Evolutionary conservation across 2,329 filamentous ascomycete species (phyloP).

Genomic region (Sporothrix variecibatus): DNA sequence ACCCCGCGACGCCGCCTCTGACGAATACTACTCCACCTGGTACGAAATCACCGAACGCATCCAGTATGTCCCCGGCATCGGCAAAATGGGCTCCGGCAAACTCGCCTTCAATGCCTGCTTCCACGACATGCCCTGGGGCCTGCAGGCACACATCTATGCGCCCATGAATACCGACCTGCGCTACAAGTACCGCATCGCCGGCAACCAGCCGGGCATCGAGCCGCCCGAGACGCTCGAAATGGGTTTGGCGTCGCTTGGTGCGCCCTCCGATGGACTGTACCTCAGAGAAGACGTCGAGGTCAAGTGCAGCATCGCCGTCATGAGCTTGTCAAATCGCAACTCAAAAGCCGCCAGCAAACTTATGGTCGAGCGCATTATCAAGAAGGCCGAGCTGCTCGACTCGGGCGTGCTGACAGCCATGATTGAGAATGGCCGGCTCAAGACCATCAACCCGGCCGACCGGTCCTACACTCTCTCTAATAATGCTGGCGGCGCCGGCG

Average conservation of each 20-base stretch:
- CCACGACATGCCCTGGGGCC: slow-evolving; percentile 70
- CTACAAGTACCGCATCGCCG: slow-evolving; percentile 67
- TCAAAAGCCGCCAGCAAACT: slow-evolving; percentile 67
- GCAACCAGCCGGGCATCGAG: slow-evolving; percentile 68
- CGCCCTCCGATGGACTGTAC: slow-evolving; percentile 66
- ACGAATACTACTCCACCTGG: slow-evolving; percentile 74
- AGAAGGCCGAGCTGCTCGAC: slow-evolving; percentile 70
- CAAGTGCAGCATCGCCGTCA: slow-evolving; percentile 66
- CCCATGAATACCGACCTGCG: slow-evolving; percentile 67
- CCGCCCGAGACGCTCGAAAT: slow-evolving; percentile 63
- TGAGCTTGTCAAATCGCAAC: slow-evolving; percentile 65
- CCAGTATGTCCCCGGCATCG: slow-evolving; percentile 66
- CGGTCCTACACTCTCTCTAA: slow-evolving; percentile 44
- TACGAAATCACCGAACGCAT: slow-evolving; percentile 72
- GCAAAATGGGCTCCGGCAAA: slow-evolving; percentile 63
- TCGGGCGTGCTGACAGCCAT: slow-evolving; percentile 66
- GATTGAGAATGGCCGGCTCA: slow-evolving; percentile 65
- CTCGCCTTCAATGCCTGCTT: slow-evolving; percentile 72
- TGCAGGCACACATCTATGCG: slow-evolving; percentile 72
- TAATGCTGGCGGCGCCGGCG: not conserved
- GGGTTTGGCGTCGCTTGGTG: slow-evolving; percentile 59
- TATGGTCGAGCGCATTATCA: slow-evolving; percentile 68
- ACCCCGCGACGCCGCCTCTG: slow-evolving; percentile 65
- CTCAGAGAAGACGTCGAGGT: slow-evolving; percentile 71
- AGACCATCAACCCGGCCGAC: slow-evolving; percentile 59